phyloP scores from a whole-genome alignment of 2,329 filamentous ascomycete species.

The Epicoccum sorghinum region DNA sequence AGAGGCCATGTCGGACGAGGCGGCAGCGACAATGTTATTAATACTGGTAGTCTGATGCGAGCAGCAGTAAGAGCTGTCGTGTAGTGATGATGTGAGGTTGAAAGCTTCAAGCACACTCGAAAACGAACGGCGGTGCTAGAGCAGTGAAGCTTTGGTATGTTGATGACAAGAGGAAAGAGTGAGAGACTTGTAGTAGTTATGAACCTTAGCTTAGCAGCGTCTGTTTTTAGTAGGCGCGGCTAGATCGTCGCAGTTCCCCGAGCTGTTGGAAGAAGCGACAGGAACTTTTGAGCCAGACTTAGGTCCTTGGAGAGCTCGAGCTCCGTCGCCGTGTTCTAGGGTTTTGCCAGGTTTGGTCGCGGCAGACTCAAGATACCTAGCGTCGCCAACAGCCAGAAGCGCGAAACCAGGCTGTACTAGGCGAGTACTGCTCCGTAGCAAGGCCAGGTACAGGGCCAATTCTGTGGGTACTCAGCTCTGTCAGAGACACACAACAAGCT shows the following conservation, averaged over 20 bases:
- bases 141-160: constrained; percentile 2
- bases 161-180: constrained; percentile 4
- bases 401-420: constrained; percentile 9
- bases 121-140: constrained; percentile 12
- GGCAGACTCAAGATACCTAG: constrained; percentile 11
- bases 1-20: constrained; percentile 8
- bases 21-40: neutral
- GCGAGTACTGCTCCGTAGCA: constrained; percentile 1
- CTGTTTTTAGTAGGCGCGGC: constrained; percentile 18
- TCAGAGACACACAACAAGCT: neutral
- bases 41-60: neutral
- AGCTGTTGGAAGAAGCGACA: constrained; percentile 15
- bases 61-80: constrained; percentile 1
- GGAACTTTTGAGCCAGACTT: constrained; percentile 10
- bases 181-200: constrained; percentile 16
- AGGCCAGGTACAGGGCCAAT: constrained; percentile 4
- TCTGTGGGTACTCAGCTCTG: constrained; percentile 13
- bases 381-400: constrained; percentile 16
- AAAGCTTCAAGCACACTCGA: constrained; percentile 7
- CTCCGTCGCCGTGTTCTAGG: constrained; percentile 15
- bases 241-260: constrained; percentile 14
- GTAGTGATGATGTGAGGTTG: neutral
- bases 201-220: constrained; percentile 7
- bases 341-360: constrained; percentile 11
- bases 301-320: constrained; percentile 7